Percentiles rank a stretch among this genome's conserved stretches.
phyloP scores from a whole-genome alignment of 2,329 filamentous ascomycete genomes.

The Alternaria sp. region DNA sequence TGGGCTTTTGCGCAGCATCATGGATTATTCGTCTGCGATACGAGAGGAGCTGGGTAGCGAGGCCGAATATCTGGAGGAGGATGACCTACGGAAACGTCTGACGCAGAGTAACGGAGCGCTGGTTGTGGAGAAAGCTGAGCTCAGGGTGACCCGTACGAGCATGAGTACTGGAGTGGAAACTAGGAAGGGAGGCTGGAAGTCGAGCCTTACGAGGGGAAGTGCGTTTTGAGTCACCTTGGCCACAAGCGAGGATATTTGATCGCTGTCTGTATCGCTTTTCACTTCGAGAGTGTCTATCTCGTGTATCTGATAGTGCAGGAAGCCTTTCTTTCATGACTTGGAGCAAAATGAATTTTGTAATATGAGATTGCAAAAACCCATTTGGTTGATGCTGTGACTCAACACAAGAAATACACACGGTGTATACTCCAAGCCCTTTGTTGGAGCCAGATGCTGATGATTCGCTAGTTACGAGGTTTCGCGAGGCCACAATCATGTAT shows the following conservation, averaged over 20 bases:
- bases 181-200: slow-evolving; percentile 29
- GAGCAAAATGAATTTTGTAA: too few species aligned
- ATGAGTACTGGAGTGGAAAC: slow-evolving; percentile 10
- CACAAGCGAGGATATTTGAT: too few species aligned
- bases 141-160: slow-evolving; percentile 33
- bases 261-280: too few species aligned
- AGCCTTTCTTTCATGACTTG: too few species aligned
- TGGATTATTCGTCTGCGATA: slow-evolving; percentile 41
- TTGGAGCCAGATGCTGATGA: too few species aligned
- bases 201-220: slow-evolving; percentile 38
- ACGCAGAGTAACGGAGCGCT: slow-evolving; percentile 34
- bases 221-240: slow-evolving; percentile 33
- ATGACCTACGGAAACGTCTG: slow-evolving; percentile 32
- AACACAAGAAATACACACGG: too few species aligned
- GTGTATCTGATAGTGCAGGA: too few species aligned
- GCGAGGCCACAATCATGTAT: neutral
- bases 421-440: too few species aligned
- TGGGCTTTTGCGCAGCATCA: slow-evolving; percentile 39
- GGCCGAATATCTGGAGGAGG: slow-evolving; percentile 32
- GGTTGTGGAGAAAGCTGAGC: slow-evolving; percentile 36
- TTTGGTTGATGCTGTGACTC: too few species aligned
- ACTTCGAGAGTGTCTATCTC: too few species aligned
- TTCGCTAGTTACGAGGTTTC: too few species aligned
- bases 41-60: slow-evolving; percentile 39
- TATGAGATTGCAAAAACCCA: too few species aligned